phyloP scores from a whole-genome alignment of 108 stramenopile species.

The Skeletonema marinoi region DNA sequence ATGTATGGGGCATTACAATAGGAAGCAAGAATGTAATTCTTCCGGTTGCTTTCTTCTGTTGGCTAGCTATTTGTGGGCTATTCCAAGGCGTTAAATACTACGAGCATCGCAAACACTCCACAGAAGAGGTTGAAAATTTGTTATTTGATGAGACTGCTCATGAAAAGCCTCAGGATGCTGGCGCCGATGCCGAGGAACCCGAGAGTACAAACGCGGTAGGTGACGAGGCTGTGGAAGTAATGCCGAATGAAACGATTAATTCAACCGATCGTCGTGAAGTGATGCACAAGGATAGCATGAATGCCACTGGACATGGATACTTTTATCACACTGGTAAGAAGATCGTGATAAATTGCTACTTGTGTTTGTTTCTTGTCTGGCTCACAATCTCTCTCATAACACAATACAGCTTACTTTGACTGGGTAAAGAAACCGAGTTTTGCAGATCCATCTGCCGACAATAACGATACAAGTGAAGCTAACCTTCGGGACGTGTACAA shows the following conservation, averaged over 20 bases:
- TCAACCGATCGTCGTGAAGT: background rate
- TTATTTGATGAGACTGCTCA: background rate
- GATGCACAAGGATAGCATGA: background rate
- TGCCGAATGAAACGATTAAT: background rate
- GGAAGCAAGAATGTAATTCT: background rate
- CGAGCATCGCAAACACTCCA: background rate
- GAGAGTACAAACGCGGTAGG: background rate
- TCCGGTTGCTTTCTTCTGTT: conserved; percentile 15
- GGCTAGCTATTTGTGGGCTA: conserved; percentile 7
- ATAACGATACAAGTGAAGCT: background rate
- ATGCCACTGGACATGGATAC: background rate
- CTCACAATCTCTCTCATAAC: background rate
- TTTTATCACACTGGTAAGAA: conserved; percentile 24
- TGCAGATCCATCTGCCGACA: background rate
- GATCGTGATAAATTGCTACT: background rate
- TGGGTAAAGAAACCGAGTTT: background rate
- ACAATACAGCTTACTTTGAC: conserved; percentile 19
- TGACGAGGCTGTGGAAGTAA: conserved; percentile 2
- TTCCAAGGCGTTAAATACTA: conserved; percentile 8
- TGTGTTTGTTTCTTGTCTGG: background rate
- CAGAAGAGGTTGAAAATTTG: background rate
- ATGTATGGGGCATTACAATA: background rate
- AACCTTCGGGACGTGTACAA: conserved; percentile 7
- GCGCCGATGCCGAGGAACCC: background rate
- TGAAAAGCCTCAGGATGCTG: conserved; percentile 3